Evolutionary conservation across 192 early-diverging fungal genomes (phyloP), one percentile per base, ranked within the genome.

Genomic region (Coemansia sp.): DNA sequence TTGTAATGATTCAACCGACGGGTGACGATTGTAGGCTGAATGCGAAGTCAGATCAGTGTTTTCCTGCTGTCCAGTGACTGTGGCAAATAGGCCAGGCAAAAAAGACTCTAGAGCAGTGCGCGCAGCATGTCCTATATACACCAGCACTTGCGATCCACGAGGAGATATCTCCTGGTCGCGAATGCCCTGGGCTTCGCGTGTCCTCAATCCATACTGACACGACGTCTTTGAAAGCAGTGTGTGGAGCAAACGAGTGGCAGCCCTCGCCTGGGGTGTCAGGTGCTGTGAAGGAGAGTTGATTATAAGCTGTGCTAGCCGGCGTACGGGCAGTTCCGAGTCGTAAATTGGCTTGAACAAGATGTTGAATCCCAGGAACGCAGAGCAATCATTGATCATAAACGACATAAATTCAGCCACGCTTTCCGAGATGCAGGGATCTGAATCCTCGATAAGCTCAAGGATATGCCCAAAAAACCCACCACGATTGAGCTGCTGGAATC

Each of bases 401-500:
- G 69, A 62, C 56, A 81, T 56, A 57, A 81, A 81, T 57, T 81
- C 78, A n/a, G 69, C 66, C 21, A 69, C 69, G 51, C 69, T 67
- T 19, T 60, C 70, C 0, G 70, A 71, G 4, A 72, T 51, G 2
- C 63, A 48, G 4, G 73, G 32, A 28, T 81, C 78, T 2, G 65
- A 52, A 54, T 72, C 73, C 63, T 81, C 78, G 28, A 81, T 71
- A 26, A 76, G 66, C 32, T 67, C 78, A 5, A 76, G 52, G 3
- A 76, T 56, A 16, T 63, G 59, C 19, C 38, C 61, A 32, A 81
- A 61, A 56, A 81, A 81, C 10, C 67, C 62, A 22, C 73, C 73
- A 31, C 74, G 62, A 44, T 76, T 75, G 41, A 81, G 78, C 60
- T 81, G 78, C 63, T 68, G 64, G 60, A 81, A 81, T 5, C 78